These are phyloP conservation scores for Melastoma malabathricum DNA, from an alignment of 345 rosid species.

Conservation along the genomic window DNA sequence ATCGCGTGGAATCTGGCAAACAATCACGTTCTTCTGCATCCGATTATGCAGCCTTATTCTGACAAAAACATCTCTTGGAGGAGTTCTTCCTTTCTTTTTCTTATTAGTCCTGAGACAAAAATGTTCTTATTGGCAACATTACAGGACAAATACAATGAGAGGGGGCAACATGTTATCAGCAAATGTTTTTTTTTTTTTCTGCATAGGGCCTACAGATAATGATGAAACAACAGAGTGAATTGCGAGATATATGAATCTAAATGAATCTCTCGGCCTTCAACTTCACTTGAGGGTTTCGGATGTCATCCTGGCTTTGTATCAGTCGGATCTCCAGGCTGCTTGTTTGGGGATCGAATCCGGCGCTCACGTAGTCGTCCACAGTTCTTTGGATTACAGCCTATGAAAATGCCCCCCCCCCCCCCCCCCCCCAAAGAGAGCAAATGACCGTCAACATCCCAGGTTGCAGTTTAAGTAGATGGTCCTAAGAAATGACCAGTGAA, in stretches of 20 bases:
- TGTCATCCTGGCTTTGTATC: constrained; percentile 88
- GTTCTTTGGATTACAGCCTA: constrained; percentile 80
- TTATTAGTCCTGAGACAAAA: too few species aligned
- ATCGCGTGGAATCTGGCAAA: too few species aligned
- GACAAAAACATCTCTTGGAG: too few species aligned
- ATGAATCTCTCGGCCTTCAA: constrained; percentile 42
- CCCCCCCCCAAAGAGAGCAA: not conserved
- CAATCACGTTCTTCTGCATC: too few species aligned
- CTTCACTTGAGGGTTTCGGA: constrained; percentile 52
- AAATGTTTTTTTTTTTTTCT: too few species aligned
- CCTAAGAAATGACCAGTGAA: not conserved
- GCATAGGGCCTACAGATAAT: too few species aligned
- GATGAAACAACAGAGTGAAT: too few species aligned
- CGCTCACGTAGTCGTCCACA: constrained; percentile 44
- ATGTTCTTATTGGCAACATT: too few species aligned
- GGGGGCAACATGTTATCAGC: too few species aligned
- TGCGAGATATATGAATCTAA: not conserved
- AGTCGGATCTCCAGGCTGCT: constrained; percentile 91
- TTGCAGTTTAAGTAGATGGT: not conserved
- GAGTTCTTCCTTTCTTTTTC: too few species aligned
- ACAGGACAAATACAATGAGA: too few species aligned
- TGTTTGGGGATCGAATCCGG: constrained; percentile 44
- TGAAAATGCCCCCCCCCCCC: not conserved
- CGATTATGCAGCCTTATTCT: too few species aligned
- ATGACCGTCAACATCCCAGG: not conserved